Base-by-base conservation (phyloP, 2,329 filamentous ascomycete species). In the Sarocladiaceae sp. region DNA sequence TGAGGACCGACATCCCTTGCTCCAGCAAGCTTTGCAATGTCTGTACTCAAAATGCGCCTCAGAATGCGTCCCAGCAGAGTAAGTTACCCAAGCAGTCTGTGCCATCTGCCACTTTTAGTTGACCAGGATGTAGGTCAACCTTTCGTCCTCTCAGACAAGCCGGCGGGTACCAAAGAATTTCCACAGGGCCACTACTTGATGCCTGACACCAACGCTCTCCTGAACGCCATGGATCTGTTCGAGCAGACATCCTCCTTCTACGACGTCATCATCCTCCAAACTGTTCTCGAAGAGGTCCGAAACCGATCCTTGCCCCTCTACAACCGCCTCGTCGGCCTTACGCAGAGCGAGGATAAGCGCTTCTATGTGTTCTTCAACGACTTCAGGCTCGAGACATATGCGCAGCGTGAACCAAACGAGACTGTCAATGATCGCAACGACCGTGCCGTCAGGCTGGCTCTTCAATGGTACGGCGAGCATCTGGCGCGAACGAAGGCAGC, bases 361-460 rank as follows among this genome's bases (percentile, higher is more conserved):
- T 97, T 95, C 62, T 96, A 97, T 59, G 88, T 98, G 43, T 98
- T 98, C 63, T 97, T 97, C 78, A 98, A 98, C 63, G 93, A 98
- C 57, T 98, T 98, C 60, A 80, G 91, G 43, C 72, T 90, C 31
- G 94, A 98, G 64, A 98, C 93, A 0, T 86, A 95, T 58, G 79
- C 96, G 39, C 68, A 76, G 21, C 77, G 93, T 49, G 76, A 82
- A 16, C 64, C 74, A 5, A 83, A 86, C 29, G 93, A 98, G 69
- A 85, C 80, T 3, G 93, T 98, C 65, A 98, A 98, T 61, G 93
- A 98, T 62, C 79, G 93, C 45, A 98, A 98, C 58, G 94, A 98
- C 62, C 82, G 90, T 49, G 89, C 93, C 34, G 88, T 98, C 23
- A 78, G 93, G 39, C 79, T 76, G 54, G 88, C 91, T 2, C 88